A percentile compares a stretch with the other conserved stretches of the same genome.
These are phyloP conservation scores for Podospora appendiculata DNA, from an alignment of 495 filamentous ascomycete species.

Conservation along the genomic window DNA sequence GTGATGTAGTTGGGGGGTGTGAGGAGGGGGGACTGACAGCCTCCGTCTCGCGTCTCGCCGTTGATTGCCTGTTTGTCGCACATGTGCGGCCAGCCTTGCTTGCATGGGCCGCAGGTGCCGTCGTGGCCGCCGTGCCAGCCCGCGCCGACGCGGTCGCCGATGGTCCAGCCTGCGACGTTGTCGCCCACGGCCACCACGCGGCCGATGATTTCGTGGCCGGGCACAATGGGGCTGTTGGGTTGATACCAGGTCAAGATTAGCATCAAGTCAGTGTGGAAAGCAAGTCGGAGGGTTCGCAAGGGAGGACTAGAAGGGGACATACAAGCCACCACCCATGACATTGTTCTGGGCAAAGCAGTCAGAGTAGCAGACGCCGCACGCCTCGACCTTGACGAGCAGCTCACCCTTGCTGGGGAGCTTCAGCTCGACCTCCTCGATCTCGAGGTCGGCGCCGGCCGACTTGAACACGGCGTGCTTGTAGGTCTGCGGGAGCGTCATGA, in stretches of 20 bases:
- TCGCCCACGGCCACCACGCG: slow-evolving; percentile 46
- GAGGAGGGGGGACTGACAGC: slow-evolving; percentile 22
- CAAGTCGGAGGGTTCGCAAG: not conserved
- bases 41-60: slow-evolving; percentile 44
- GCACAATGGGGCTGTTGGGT: slow-evolving; percentile 30
- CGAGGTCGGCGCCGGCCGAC: slow-evolving; percentile 1
- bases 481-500: not conserved
- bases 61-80: slow-evolving; percentile 44
- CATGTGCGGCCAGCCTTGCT: slow-evolving; percentile 46
- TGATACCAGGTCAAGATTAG: not conserved
- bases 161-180: slow-evolving; percentile 29
- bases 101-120: slow-evolving; percentile 18
- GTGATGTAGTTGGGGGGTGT: too few relatives aligned
- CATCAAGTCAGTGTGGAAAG: not conserved
- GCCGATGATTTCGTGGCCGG: slow-evolving; percentile 47
- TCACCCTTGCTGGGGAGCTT: slow-evolving; percentile 67
- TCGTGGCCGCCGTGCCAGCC: slow-evolving; percentile 25
- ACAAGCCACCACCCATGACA: slow-evolving; percentile 60
- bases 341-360: slow-evolving; percentile 69
- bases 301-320: not conserved
- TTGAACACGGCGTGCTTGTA: slow-evolving; percentile 10
- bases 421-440: slow-evolving; percentile 8
- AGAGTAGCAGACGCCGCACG: slow-evolving; percentile 72
- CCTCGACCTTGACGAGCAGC: slow-evolving; percentile 54
- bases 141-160: slow-evolving; percentile 38